Percentiles rank a stretch among this genome's conserved stretches.
Evolutionary conservation across 1,284 basidiomycete genomes (phyloP).

Genomic region (Cerrena zonata): DNA sequence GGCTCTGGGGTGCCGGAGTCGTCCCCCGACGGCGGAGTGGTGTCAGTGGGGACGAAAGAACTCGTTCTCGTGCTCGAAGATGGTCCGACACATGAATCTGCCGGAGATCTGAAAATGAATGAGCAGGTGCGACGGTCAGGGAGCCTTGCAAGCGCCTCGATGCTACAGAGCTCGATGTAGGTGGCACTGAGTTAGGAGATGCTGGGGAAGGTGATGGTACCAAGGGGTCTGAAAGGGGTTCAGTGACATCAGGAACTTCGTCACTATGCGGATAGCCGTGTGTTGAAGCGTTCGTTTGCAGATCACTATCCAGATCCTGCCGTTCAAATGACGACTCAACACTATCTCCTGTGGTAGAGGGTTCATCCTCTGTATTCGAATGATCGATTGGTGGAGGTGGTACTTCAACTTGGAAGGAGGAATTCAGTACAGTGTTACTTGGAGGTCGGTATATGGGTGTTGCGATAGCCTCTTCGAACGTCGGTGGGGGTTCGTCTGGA

Average conservation of each 20-base stretch:
- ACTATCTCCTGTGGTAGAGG: not conserved
- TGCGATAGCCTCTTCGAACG: constrained; percentile 50
- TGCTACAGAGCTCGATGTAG: too few species aligned
- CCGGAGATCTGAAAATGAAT: not conserved
- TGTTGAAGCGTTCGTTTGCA: not conserved
- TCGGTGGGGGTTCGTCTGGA: constrained; percentile 54
- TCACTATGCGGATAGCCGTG: too few species aligned
- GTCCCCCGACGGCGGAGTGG: too few species aligned
- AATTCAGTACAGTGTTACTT: not conserved
- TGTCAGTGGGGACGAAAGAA: too few species aligned
- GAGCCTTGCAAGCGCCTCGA: not conserved
- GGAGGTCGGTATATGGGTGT: constrained; percentile 13
- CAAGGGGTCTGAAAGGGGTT: not conserved
- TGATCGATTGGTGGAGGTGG: not conserved
- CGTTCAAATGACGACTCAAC: not conserved
- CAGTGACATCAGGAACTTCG: not conserved
- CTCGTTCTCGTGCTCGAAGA: too few species aligned
- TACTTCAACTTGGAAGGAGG: not conserved
- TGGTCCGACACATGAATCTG: not conserved
- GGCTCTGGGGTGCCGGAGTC: not conserved
- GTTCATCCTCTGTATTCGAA: too few species aligned
- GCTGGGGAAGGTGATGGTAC: not conserved
- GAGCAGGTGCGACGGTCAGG: not conserved
- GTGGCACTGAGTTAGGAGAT: not conserved
- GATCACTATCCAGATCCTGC: not conserved